Conservation (phyloP, 352 stramenopile species). For the Phytophthora tentaculata region DNA sequence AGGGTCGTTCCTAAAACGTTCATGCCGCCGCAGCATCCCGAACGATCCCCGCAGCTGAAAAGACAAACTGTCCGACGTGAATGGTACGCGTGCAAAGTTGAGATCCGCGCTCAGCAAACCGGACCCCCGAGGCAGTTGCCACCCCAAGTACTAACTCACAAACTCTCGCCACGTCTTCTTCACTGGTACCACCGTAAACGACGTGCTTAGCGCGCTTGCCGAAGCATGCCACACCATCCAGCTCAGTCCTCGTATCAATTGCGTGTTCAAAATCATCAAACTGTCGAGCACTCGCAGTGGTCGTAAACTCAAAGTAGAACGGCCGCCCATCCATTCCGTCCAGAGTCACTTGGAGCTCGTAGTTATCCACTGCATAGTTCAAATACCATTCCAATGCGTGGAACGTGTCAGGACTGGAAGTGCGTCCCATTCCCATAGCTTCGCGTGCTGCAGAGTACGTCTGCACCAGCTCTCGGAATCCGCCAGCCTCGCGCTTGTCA, state of each 20-base stretch:
- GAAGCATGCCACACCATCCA: neutral
- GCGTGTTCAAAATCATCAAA: neutral
- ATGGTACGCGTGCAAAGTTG: neutral
- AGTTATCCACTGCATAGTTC: neutral
- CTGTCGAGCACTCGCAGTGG: neutral
- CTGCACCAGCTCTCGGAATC: conserved; percentile 18
- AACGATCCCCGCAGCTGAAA: conserved; percentile 22
- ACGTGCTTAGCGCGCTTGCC: neutral
- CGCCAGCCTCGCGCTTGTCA: conserved; percentile 6
- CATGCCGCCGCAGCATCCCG: conserved; percentile 7
- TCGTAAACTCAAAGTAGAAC: neutral
- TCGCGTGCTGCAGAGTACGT: conserved; percentile 17
- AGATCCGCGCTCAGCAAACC: conserved; percentile 1
- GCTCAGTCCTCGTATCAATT: neutral
- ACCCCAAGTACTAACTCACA: conserved; percentile 5
- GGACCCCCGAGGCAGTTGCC: neutral
- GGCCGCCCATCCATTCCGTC: neutral
- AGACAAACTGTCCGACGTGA: conserved; percentile 13
- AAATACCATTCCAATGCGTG: conserved; percentile 4
- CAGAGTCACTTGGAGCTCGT: neutral
- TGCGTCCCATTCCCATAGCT: conserved; percentile 16
- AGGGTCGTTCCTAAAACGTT: no score
- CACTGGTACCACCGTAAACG: conserved; percentile 18
- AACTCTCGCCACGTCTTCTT: conserved; percentile 12
- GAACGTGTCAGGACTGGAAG: conserved; percentile 11